phyloP scores from a whole-genome alignment of 352 stramenopile species.

The Phytophthora vignae region DNA sequence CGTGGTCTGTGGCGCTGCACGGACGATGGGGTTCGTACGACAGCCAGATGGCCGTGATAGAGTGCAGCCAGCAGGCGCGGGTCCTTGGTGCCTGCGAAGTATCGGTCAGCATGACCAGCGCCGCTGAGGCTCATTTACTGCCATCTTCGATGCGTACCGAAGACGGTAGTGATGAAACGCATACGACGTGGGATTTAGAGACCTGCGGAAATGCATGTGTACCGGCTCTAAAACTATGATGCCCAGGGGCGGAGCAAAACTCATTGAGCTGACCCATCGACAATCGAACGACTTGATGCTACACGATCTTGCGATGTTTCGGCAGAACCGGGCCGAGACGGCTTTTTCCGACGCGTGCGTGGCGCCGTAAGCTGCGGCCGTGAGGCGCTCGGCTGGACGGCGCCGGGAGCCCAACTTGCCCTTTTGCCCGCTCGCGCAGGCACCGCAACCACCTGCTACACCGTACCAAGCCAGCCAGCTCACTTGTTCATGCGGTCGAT shows the following conservation, averaged over 20 bases:
- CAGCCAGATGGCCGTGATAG: conserved; percentile 39
- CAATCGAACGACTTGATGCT: conserved; percentile 33
- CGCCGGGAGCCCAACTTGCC: conserved; percentile 26
- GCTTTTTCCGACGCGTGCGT: conserved; percentile 30
- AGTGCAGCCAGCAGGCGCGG: conserved; percentile 20
- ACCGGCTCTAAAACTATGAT: conserved; percentile 2
- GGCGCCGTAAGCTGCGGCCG: conserved; percentile 16
- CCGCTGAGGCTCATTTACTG: conserved; percentile 13
- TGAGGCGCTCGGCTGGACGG: conserved; percentile 1
- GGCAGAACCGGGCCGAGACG: conserved; percentile 15
- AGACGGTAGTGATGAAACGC: not conserved
- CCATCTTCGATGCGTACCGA: conserved; percentile 14
- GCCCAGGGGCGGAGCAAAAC: conserved; percentile 16
- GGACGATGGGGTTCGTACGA: conserved; percentile 27
- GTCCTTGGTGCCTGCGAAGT: conserved; percentile 16
- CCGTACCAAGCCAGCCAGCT: not conserved
- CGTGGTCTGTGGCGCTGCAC: conserved; percentile 25
- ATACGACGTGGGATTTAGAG: not conserved
- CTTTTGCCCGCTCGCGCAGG: conserved; percentile 24
- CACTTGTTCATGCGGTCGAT: conserved; percentile 5
- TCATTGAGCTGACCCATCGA: conserved; percentile 15
- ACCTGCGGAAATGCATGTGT: conserved; percentile 21
- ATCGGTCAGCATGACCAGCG: conserved; percentile 7
- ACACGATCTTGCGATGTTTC: conserved; percentile 20
- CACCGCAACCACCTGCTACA: conserved; percentile 14